phyloP scores from a whole-genome alignment of 2,329 filamentous ascomycete genomes.

The Alternaria arborescens region DNA sequence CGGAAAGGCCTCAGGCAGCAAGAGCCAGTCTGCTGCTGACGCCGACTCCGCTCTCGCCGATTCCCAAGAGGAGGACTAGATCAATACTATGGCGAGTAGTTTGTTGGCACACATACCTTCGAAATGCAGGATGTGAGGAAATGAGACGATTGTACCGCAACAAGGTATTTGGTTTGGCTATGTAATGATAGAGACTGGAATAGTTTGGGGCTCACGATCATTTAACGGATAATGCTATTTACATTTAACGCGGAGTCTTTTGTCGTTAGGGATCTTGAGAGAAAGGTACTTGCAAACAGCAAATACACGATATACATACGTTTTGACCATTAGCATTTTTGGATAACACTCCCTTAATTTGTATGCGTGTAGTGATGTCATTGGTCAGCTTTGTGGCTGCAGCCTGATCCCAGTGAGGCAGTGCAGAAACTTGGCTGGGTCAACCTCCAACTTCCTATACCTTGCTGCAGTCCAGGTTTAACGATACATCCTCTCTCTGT shows the following conservation, averaged over 20 bases:
- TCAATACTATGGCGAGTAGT: background rate
- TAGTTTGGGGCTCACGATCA: background rate
- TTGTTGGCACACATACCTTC: background rate
- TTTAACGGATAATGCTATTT: background rate
- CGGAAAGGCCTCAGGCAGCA: constrained; percentile 7
- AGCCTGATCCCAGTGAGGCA: too few species aligned
- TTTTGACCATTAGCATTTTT: too few species aligned
- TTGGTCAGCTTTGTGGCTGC: too few species aligned
- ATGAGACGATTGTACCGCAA: background rate
- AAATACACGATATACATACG: too few species aligned
- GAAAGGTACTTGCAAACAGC: too few species aligned
- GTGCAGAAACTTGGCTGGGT: too few species aligned
- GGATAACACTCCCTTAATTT: background rate
- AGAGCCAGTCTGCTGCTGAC: constrained; percentile 2
- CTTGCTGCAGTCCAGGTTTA: too few species aligned
- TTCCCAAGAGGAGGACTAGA: constrained; percentile 28
- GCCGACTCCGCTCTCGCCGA: constrained; percentile 26
- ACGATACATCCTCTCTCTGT: too few species aligned
- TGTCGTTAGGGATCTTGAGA: background rate
- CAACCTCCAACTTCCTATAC: too few species aligned
- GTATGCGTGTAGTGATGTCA: too few species aligned
- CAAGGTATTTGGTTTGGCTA: background rate
- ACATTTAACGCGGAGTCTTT: background rate
- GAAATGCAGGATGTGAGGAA: background rate
- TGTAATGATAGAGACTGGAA: background rate